Base-by-base conservation (phyloP, 2,329 filamentous ascomycete species). In the Cladophialophora chaetospira region DNA sequence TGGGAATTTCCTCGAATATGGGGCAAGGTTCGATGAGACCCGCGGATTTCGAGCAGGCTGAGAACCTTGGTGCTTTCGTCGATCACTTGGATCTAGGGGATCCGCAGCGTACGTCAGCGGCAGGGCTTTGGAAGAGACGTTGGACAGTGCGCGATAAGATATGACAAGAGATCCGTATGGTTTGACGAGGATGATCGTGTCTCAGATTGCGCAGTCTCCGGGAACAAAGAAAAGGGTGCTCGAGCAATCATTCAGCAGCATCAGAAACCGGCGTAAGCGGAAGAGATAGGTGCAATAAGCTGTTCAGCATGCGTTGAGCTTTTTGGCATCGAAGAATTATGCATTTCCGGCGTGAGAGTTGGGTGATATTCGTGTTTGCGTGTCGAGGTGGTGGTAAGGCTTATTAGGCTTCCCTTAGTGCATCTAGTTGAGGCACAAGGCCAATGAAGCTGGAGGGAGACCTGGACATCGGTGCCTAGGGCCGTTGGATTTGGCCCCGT, bases 191-290 rank as follows among this genome's bases (percentile, higher is more conserved):
- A 28, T 53, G 51, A 55, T 54, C 23, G 23, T 61, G 54, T 61
- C 57, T 60, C 57, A 60, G 57, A 49, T 51, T 42, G 35, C 15
- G 31, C 31, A 31, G 23, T 47, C 36, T 47, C 43, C 42, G 31
- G 15, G 50, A 19, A 46, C n/a, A n/a, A n/a, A n/a, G n/a, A n/a
- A n/a, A n/a, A n/a, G n/a, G n/a, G n/a, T n/a, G n/a, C n/a, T n/a
- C n/a, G n/a, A n/a, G n/a, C n/a, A 49, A 49, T 49, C 19, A 26
- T 15, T 25, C 5, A n/a, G 2, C 25, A 5, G 29, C 17, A 25
- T 38, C 21, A 33, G 46, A 21, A 9, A 36, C 36, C 46, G 46
- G 31, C 13, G 38, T 38, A 21, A 36, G 28, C 31, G 31, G 46
- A 23, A 19, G 25, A 28, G 25, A 21, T n/a, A n/a, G n/a, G n/a